Base-by-base conservation (phyloP, 805 yeast species). In the Candida montana region DNA sequence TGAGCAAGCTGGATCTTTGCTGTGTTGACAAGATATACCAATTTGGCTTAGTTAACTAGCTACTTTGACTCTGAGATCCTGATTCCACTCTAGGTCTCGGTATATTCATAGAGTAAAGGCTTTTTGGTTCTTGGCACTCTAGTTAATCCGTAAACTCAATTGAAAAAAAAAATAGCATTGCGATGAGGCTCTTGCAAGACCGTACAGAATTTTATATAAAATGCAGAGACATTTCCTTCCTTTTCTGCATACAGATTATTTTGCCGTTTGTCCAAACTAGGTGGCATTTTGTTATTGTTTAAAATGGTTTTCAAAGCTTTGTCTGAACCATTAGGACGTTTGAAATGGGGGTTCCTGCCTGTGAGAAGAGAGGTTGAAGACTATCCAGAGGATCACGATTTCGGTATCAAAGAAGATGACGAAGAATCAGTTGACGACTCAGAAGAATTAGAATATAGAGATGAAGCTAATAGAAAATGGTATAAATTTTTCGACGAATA, bases 401-500 rank as follows among this genome's bases (percentile, higher is more conserved):
- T 26, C 11, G 29, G 29, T 26, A 11, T 26, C 15, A 17, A 33
- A 11, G 38, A 31, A 5, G 11, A n/a, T 8, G 28, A 23, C 4
- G 36, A 33, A 11, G 36, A 33, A 3, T 21, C 36, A n/a, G 48
- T 34, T 15, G 48, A 46, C n/a, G 53, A 50, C 19, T 46, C 43
- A 8, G 33, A 33, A 18, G 21, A 33, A 16, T 34, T 37, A n/a
- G 79, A 74, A 51, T 70, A 67, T 51, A 60, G 79, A 47, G 80
- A 75, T 52, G 80, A 74, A 53, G 76, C 77, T 8, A 54, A 69
- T 46, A 63, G 78, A 37, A 64, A 68, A 29, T 74, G 80, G 79
- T 74, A 69, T 68, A 69, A 69, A 31, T 74, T 71, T 48, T 75
- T 75, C 60, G 80, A 75, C 50, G 80, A 75, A 48, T 72, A 65